Conservation (phyloP, 2,329 filamentous ascomycete genomes). For the Colletotrichum noveboracense region DNA sequence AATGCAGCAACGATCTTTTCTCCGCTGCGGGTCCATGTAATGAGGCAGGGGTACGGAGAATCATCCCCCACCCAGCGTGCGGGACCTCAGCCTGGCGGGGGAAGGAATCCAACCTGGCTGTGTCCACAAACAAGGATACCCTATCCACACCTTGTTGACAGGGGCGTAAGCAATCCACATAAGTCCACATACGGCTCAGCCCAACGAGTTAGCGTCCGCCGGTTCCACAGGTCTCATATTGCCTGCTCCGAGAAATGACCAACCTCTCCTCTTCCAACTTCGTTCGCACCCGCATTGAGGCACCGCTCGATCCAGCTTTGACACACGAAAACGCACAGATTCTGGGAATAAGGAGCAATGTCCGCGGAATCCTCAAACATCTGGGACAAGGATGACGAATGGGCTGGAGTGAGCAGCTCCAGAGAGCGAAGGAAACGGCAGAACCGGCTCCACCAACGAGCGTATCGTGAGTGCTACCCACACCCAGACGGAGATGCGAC, state of each 20-base stretch:
- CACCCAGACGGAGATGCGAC: not conserved
- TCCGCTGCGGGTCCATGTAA: not conserved
- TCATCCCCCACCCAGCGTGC: not conserved
- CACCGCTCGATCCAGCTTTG: not conserved
- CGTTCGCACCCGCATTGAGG: not conserved
- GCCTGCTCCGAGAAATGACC: not conserved
- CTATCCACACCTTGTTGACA: not conserved
- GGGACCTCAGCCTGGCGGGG: rapidly evolving
- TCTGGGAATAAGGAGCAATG: not conserved
- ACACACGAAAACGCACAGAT: not conserved
- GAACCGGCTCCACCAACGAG: conserved; percentile 31
- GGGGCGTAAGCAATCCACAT: not conserved
- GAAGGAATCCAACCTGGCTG: rapidly evolving
- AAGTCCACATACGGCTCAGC: not conserved
- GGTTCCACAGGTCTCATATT: not conserved
- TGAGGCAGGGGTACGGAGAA: not conserved
- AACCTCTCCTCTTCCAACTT: not conserved
- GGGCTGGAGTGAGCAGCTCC: conserved; percentile 27
- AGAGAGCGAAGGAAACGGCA: conserved; percentile 27
- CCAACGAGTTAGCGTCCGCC: not conserved
- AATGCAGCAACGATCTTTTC: not conserved
- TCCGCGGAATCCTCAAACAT: not conserved
- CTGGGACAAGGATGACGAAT: conserved; percentile 25
- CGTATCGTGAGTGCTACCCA: conserved; percentile 19
- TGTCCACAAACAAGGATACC: not conserved